Evolutionary conservation across 139 green algal genomes (phyloP), one percentile per base, ranked within the genome.

Genomic region (Volvox africanus): DNA sequence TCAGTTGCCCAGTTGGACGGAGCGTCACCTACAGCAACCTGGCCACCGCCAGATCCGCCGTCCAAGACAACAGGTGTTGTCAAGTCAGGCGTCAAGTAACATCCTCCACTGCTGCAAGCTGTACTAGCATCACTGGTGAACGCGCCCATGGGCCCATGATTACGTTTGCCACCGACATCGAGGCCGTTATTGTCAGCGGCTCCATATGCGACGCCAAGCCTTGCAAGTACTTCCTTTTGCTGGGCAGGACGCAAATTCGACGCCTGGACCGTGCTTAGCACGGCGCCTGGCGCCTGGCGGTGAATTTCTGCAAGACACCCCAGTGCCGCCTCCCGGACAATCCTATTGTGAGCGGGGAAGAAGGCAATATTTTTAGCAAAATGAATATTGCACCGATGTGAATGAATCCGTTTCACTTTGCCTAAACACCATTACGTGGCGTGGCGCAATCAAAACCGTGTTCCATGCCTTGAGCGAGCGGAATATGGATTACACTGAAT

Each of bases 221-320:
- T 75, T 0, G 75, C 61, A 5, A 94, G 78, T 1, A 95, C 44
- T 69, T 93, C 82, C 28, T 88, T 78, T 61, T 96, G 78, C 28
- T 93, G 88, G 5, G 89, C 86, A 0, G 93, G 89, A 12, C 93
- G 88, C 32, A 95, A 20, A 77, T 88, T 88, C 69, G 94, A 89
- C 19, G 30, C 61, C 61, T 93, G 71, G 13, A 96, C 90, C 17
- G 88, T 80, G 79, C 92, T 92, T 24, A 94, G 11, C 30, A 96
- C 81, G 1, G 65, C 73, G 12, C 87, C 80, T 17, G 93, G 93
- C 17, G 94, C 37, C 55, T 92, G 89, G 20, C 87, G 89, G 81
- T 95, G 92, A 24, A 95, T 65, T 85, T 96, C 95, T 22, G 92
- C 82, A 14, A 96, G 82, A 84, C 94, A 96, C 33, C 92, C 93